These are phyloP conservation scores for Phragmites australis DNA, from an alignment of 176 grass and related monocot genomes.

Conservation along the genomic window DNA sequence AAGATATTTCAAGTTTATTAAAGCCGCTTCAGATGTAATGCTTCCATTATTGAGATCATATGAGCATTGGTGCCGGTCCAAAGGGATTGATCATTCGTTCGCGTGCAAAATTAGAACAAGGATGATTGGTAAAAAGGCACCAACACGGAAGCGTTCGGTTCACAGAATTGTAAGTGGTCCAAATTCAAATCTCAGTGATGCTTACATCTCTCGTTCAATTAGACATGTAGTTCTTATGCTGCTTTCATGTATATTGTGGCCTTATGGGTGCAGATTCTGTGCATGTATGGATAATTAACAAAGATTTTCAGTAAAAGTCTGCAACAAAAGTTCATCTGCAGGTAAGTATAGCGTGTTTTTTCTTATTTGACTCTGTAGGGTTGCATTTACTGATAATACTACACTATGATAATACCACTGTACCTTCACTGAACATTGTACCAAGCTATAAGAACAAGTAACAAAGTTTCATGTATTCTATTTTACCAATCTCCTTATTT, in stretches of 20 bases:
- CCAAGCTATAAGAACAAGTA: neutral
- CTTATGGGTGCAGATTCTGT: neutral
- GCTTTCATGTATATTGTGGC: neutral
- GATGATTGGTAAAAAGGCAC: neutral
- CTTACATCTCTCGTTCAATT: constrained; percentile 2
- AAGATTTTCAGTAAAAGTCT: neutral
- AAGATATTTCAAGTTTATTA: constrained; percentile 21
- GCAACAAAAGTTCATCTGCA: too few relatives aligned
- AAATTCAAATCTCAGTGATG: neutral
- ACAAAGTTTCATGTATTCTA: neutral
- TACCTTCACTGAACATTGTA: neutral
- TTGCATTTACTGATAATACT: constrained; percentile 20
- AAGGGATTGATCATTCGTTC: neutral
- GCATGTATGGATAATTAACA: neutral
- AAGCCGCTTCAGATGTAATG: neutral
- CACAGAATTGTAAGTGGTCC: constrained; percentile 16
- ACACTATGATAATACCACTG: neutral
- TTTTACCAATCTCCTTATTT: neutral
- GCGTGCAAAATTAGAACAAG: neutral
- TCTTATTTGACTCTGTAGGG: neutral
- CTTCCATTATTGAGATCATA: neutral
- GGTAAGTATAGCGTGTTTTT: neutral
- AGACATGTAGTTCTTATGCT: neutral
- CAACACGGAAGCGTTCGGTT: neutral
- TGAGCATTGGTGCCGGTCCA: neutral